A percentile compares a stretch with the other conserved stretches of the same genome.
Evolutionary conservation across 257 asterid species (phyloP).

Genomic region (Scutellaria galericulata): DNA sequence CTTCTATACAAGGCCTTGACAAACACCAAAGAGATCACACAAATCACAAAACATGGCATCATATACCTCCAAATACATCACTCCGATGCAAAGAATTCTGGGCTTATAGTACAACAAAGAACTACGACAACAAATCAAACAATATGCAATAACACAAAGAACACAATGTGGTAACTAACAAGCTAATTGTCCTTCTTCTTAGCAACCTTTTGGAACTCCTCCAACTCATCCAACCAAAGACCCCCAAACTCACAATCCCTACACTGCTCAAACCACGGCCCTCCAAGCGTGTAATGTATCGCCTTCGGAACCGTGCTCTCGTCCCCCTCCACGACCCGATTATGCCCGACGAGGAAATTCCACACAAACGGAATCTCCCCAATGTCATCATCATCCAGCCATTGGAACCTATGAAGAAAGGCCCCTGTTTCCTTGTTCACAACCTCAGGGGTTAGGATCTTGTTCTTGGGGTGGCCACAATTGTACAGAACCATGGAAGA

Average conservation of each 20-base stretch:
- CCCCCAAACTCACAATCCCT: constrained; percentile 88
- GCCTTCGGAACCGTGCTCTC: constrained; percentile 65
- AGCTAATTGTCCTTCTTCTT: neutral
- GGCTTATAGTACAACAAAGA: no score
- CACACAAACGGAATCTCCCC: constrained; percentile 87
- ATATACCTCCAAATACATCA: no score
- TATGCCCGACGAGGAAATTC: constrained; percentile 88
- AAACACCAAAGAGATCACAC: no score
- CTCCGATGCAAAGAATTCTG: neutral
- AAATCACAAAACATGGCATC: no score
- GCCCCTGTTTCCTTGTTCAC: constrained; percentile 86
- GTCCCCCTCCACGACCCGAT: constrained; percentile 67
- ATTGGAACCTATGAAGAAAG: constrained; percentile 80
- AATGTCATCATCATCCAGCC: constrained; percentile 78
- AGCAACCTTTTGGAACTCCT: constrained; percentile 52
- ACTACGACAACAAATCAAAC: no score
- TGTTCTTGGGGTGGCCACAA: constrained; percentile 74
- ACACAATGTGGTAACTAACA: neutral
- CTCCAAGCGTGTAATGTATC: constrained; percentile 83
- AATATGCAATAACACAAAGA: no score
- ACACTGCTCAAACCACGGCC: constrained; percentile 97
- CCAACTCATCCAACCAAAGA: constrained; percentile 80
- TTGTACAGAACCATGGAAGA: constrained; percentile 92
- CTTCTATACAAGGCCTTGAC: no score
- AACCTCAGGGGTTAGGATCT: constrained; percentile 63